These are phyloP conservation scores for Lithohypha guttulata DNA, from an alignment of 2,329 filamentous ascomycete species.

Conservation along the genomic window DNA sequence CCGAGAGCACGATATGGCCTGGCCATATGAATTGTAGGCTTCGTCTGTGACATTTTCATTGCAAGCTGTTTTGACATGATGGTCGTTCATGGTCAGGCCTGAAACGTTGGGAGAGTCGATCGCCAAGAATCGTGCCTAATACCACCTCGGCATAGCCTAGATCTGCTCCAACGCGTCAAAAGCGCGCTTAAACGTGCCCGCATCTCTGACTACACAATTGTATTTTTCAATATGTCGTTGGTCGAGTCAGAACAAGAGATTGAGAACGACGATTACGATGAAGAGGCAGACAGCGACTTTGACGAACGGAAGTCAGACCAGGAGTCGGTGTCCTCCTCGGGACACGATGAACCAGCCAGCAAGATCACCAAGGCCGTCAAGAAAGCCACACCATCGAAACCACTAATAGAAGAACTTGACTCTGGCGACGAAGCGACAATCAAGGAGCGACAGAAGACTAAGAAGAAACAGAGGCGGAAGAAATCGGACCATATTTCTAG, in stretches of 20 bases:
- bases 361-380: slow-evolving; percentile 19
- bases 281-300: slow-evolving; percentile 23
- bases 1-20: no score
- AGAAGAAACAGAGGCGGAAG: slow-evolving; percentile 26
- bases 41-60: no score
- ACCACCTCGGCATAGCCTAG: no score
- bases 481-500: slow-evolving; percentile 12
- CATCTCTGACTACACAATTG: no score
- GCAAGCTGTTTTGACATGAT: no score
- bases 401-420: slow-evolving; percentile 32
- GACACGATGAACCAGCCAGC: slow-evolving; percentile 9
- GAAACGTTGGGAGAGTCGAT: no score
- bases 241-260: slow-evolving; percentile 9
- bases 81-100: no score
- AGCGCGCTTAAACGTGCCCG: no score
- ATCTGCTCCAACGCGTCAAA: no score
- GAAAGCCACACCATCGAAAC: slow-evolving; percentile 18
- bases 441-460: slow-evolving; percentile 31
- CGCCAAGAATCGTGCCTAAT: no score
- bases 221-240: not conserved
- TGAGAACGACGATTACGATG: slow-evolving; percentile 20
- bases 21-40: no score
- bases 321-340: slow-evolving; percentile 11
- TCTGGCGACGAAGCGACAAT: slow-evolving; percentile 50
- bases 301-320: slow-evolving; percentile 7